These are phyloP conservation scores for Paracoccidioides lutzii DNA, from an alignment of 2,329 filamentous ascomycete genomes.

Conservation along the genomic window DNA sequence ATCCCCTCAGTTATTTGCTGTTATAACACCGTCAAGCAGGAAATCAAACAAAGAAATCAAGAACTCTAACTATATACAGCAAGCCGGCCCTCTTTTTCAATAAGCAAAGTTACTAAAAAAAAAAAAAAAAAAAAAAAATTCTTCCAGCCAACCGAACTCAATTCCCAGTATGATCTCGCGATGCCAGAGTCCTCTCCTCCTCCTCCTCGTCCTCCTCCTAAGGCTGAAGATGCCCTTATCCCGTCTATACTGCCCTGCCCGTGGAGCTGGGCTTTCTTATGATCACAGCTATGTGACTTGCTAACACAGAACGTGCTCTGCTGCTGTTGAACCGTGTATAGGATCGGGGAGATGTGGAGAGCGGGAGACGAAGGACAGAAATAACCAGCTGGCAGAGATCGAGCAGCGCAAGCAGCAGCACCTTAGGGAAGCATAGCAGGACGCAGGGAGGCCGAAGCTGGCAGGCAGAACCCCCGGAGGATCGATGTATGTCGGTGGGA, in stretches of 20 bases:
- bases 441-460: too few relatives aligned
- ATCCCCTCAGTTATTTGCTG: not conserved
- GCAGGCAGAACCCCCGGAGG: too few relatives aligned
- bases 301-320: not conserved
- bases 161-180: not conserved
- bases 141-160: too few relatives aligned
- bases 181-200: not conserved
- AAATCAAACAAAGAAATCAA: not conserved
- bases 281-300: too few relatives aligned
- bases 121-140: slow-evolving; percentile 1
- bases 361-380: not conserved
- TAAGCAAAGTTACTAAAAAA: not conserved
- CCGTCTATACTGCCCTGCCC: not conserved
- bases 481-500: too few relatives aligned
- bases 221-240: not conserved
- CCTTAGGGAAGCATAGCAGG: too few relatives aligned
- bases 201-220: not conserved
- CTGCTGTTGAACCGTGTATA: not conserved
- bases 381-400: not conserved
- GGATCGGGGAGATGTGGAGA: not conserved
- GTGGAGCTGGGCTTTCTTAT: not conserved
- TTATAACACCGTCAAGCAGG: not conserved
- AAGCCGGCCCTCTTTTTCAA: not conserved
- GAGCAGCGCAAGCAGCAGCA: too few relatives aligned
- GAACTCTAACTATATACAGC: not conserved